Percentiles rank a stretch among this genome's conserved stretches.
These are phyloP conservation scores for Gleditsia sinensis DNA, from an alignment of 306 rosid species.

Conservation along the genomic window DNA sequence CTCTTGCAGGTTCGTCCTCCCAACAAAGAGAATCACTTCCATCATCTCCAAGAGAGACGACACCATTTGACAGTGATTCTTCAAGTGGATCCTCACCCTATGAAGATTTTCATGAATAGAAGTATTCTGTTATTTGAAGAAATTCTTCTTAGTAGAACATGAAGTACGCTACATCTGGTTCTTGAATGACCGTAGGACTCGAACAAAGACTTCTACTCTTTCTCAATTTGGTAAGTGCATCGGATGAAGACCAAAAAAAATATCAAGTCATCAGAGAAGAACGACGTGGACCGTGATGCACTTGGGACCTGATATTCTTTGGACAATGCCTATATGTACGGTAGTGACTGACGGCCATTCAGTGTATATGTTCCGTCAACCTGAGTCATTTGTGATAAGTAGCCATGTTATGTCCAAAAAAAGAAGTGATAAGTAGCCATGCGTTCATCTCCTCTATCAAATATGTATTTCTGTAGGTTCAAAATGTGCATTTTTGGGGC, in stretches of 20 bases:
- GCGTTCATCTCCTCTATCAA: not conserved
- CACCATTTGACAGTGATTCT: slow-evolving; percentile 82
- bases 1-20: slow-evolving; percentile 72
- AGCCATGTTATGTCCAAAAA: too few relatives aligned
- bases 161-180: not conserved
- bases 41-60: slow-evolving; percentile 80
- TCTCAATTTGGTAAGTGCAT: slow-evolving; percentile 16
- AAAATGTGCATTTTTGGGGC: slow-evolving; percentile 37
- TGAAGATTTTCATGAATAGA: slow-evolving; percentile 83
- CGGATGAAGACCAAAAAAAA: slow-evolving; percentile 26
- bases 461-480: slow-evolving; percentile 47
- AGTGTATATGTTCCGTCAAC: slow-evolving; percentile 24
- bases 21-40: slow-evolving; percentile 85
- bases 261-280: slow-evolving; percentile 22
- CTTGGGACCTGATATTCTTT: not conserved
- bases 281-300: slow-evolving; percentile 26
- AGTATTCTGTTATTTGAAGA: slow-evolving; percentile 19
- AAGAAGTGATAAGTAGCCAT: slow-evolving; percentile 30
- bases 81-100: slow-evolving; percentile 89
- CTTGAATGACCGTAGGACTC: slow-evolving; percentile 16
- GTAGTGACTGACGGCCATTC: slow-evolving; percentile 19
- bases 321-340: slow-evolving; percentile 15
- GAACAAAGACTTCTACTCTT: slow-evolving; percentile 8
- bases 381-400: slow-evolving; percentile 20
- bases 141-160: slow-evolving; percentile 26